A percentile compares a stretch with the other conserved stretches of the same genome.
Conservation (phyloP, 768 basidiomycete species). For the Tulasnella sp. region DNA sequence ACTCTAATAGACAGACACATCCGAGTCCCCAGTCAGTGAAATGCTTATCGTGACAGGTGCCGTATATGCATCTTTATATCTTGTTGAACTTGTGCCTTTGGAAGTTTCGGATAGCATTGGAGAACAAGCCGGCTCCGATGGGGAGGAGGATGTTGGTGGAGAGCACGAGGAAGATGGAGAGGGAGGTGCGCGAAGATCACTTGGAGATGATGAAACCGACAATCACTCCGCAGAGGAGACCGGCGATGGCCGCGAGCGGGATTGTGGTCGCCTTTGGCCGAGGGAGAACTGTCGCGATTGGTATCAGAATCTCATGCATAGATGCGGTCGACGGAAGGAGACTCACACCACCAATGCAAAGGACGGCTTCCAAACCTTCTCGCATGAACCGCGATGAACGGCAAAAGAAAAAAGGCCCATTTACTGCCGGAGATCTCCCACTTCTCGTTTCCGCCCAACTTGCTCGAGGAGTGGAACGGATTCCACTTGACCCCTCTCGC, state of each 20-base stretch:
- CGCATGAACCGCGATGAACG: constrained; percentile 87
- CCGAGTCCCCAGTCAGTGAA: no score
- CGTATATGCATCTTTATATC: no score
- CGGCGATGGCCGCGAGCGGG: constrained; percentile 85
- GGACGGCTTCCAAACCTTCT: constrained; percentile 88
- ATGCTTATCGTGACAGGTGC: no score
- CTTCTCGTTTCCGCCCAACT: constrained; percentile 29
- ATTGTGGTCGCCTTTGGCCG: constrained; percentile 75
- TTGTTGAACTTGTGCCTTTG: constrained; percentile 61
- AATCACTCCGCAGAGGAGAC: constrained; percentile 69
- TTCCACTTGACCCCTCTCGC: neutral
- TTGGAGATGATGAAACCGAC: constrained; percentile 75
- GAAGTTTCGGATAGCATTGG: constrained; percentile 69
- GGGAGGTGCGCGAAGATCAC: constrained; percentile 72
- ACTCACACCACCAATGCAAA: constrained; percentile 82
- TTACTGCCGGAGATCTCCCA: constrained; percentile 37
- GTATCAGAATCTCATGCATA: no score
- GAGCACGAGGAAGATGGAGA: constrained; percentile 80
- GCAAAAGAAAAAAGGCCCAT: constrained; percentile 87
- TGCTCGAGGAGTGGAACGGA: neutral
- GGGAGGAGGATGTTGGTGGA: constrained; percentile 92
- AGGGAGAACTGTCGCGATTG: constrained; percentile 54
- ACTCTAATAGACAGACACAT: constrained; percentile 38
- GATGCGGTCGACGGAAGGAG: neutral
- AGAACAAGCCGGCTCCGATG: constrained; percentile 91